phyloP scores from a whole-genome alignment of 768 basidiomycete genomes.

The Sporobolomyces pararoseus region DNA sequence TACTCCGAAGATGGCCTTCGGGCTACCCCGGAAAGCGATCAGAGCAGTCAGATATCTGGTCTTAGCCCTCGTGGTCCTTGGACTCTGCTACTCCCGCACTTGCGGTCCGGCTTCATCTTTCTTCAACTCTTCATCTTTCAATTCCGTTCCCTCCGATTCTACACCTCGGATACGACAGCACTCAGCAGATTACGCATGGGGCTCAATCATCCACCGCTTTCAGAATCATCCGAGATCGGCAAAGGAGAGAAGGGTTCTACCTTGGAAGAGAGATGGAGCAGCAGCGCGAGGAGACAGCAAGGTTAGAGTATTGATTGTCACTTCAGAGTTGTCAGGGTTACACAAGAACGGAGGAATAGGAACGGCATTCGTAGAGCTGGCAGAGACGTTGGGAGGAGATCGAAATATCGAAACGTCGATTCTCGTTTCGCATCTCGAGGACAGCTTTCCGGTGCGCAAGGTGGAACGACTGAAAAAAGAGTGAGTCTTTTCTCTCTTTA shows the following conservation, averaged over 20 bases:
- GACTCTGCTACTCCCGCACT: constrained; percentile 15
- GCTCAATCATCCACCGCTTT: constrained; percentile 37
- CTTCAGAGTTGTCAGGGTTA: constrained; percentile 36
- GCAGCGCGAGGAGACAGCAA: background rate
- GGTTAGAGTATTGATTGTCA: constrained; percentile 34
- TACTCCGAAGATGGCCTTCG: constrained; percentile 1
- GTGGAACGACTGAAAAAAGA: background rate
- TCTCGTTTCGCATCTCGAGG: constrained; percentile 37
- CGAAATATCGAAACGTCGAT: constrained; percentile 20
- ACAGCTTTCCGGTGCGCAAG: constrained; percentile 16
- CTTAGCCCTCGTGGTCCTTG: constrained; percentile 14
- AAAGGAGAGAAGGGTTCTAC: background rate
- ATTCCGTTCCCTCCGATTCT: background rate
- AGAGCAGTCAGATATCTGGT: constrained; percentile 14
- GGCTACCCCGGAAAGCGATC: constrained; percentile 21
- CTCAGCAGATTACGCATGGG: constrained; percentile 38
- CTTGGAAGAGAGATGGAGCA: constrained; percentile 12
- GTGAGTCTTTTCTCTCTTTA: background rate
- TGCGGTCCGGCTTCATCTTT: background rate
- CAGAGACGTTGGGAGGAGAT: constrained; percentile 19
- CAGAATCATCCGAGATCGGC: constrained; percentile 37
- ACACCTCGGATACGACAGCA: background rate
- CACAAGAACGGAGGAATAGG: constrained; percentile 43
- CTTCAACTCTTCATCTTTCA: background rate
- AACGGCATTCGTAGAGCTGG: constrained; percentile 36